These are phyloP conservation scores for Yarrowia sp. DNA, from an alignment of 805 yeast genomes.

Conservation along the genomic window DNA sequence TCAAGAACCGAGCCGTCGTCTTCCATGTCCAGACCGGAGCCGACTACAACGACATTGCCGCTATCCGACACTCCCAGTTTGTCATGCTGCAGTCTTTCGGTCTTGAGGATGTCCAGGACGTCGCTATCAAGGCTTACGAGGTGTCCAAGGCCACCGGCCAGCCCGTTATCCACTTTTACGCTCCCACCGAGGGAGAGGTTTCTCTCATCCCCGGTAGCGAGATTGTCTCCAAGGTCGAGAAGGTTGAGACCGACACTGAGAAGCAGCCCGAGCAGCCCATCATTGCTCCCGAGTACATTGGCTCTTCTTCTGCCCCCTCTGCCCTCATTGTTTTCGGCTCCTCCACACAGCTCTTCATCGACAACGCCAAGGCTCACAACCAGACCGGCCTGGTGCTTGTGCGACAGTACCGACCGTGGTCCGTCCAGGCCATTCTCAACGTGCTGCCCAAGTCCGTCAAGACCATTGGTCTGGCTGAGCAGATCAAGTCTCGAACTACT, in stretches of 20 bases:
- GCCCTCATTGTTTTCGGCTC: slow-evolving; percentile 66
- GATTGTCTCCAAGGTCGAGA: slow-evolving; percentile 28
- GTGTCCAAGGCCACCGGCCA: slow-evolving; percentile 49
- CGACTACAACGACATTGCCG: slow-evolving; percentile 69
- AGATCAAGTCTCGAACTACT: slow-evolving; percentile 47
- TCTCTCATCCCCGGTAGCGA: slow-evolving; percentile 31
- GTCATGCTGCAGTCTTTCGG: slow-evolving; percentile 67
- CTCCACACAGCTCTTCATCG: slow-evolving; percentile 46
- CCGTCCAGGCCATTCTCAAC: slow-evolving; percentile 49
- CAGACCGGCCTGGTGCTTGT: slow-evolving; percentile 52
- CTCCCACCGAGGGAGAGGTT: slow-evolving; percentile 27
- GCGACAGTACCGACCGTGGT: slow-evolving; percentile 73
- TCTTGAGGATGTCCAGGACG: slow-evolving; percentile 51
- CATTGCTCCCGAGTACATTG: slow-evolving; percentile 46
- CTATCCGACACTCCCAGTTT: slow-evolving; percentile 66
- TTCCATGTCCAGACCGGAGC: slow-evolving; percentile 56
- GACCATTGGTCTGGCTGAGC: slow-evolving; percentile 64
- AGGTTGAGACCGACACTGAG: slow-evolving; percentile 29
- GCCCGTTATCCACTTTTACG: slow-evolving; percentile 73
- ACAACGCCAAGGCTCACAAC: slow-evolving; percentile 36
- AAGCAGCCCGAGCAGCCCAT: slow-evolving; percentile 34
- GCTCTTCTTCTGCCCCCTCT: slow-evolving; percentile 45
- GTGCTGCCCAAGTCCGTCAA: slow-evolving; percentile 55
- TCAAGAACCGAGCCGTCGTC: slow-evolving; percentile 48
- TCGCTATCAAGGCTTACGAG: slow-evolving; percentile 58